Base-by-base conservation (phyloP, 805 yeast genomes). In the Candida railenensis region DNA sequence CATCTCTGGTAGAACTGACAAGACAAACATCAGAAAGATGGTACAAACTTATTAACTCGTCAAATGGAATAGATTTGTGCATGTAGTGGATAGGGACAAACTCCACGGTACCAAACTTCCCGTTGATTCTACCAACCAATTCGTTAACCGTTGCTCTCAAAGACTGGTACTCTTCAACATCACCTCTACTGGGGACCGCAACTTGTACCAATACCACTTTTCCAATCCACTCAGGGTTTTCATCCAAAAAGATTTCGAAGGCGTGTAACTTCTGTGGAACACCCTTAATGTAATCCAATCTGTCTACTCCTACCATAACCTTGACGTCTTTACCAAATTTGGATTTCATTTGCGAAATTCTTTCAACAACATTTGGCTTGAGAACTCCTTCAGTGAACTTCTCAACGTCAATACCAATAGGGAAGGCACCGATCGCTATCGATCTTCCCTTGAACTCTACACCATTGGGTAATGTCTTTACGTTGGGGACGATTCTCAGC, bases 221-320 rank as follows among this genome's bases (percentile, higher is more conserved):
- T 9, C 99, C 99, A 32, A 91, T 88, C 96, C 97, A 94, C 66
- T 92, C 97, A 0, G 99, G 99, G 64, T 94, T 96, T 56, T 89
- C 95, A 38, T 83, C 82, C 42, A 94, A 69, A 55, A 94, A 94
- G 11, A 91, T 88, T 62, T 94, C 98, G 68, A 94, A 87, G 0
- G 98, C 98, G 62, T 92, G 97, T 42, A 94, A 74, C 62, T 94
- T 94, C 61, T 94, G 98, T 1, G 99, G 99, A 4, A 94, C 96
- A 44, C 99, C 99, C 67, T 94, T 94, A 65, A 94, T 94, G 63
- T 94, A 94, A 62, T 94, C 99, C 51, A 94, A 71, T 57, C 99
- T 78, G 68, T 94, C 99, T 34, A 95, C 97, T 40, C 99, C 99
- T 33, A 94, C 96, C 49, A 94, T 89, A 43, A 95, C 78, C 65